Base-by-base conservation (phyloP, 441 rosid genomes). In the Populus tomentosa region DNA sequence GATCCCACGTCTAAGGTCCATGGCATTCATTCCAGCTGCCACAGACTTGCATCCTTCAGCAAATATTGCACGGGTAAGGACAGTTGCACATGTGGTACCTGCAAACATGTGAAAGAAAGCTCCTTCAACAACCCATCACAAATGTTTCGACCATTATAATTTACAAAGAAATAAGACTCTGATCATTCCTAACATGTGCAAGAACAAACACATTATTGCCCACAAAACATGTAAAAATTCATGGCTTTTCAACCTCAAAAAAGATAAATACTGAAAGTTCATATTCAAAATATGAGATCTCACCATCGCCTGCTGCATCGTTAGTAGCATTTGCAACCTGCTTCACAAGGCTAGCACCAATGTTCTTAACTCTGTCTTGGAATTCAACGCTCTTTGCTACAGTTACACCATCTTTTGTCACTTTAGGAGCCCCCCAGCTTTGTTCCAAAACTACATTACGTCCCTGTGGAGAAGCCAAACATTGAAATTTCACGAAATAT, bases 11-110 rank as follows among this genome's bases (percentile, higher is more conserved):
- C 97, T 83, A 18, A 90, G 80, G 81, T 92, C 97, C 94, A 92
- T 90, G 0, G 94, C 92, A 82, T 90, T 92, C 97, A 92, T 86
- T 71, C 97, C 97, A 1, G 93, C 97, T 3, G 97, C 97, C 72
- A 92, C 94, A 20, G 97, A 89, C 81, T 90, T 92, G 85, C 94
- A 90, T 23, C 94, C 97, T 81, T 92, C 97, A 0, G 83, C 69
- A 62, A 92, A 92, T 77, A 92, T 92, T 2, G 94, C 94, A 5
- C 84, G 81, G 10, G 94, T 88, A 68, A 92, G 93, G 30, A 28
- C 30, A 28, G 30, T 28, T 28, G 30, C 30, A 3, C 30, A 28
- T 28, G 30, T 28, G 30, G 96, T 91, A 30, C 96, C 94, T 89
- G 87, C 84, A 73, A 68, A 23, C 24, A 72, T 5, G 18, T 53